Conservation (phyloP, 2,329 filamentous ascomycete species). For the Chaetomiaceae sp. region DNA sequence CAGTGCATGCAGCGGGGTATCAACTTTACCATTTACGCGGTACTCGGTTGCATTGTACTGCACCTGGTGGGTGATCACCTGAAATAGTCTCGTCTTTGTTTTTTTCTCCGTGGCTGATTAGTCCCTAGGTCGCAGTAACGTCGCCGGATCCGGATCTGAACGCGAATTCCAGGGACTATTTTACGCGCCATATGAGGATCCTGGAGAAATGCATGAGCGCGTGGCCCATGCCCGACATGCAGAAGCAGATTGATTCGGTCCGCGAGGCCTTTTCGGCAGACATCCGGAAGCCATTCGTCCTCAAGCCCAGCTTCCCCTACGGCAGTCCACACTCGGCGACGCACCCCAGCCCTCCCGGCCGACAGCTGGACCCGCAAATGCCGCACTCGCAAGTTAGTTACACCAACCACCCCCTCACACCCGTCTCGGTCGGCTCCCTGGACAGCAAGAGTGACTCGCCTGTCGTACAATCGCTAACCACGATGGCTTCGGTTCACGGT, state of each 20-base stretch:
- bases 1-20: slow-evolving; percentile 91
- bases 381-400: slow-evolving; percentile 62
- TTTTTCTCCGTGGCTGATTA: slow-evolving; percentile 13
- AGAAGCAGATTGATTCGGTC: slow-evolving; percentile 83
- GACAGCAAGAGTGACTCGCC: slow-evolving; percentile 71
- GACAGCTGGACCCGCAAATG: slow-evolving; percentile 50
- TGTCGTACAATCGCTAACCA: slow-evolving; percentile 64
- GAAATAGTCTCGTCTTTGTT: neutral
- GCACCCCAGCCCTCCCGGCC: slow-evolving; percentile 59
- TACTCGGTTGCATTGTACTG: slow-evolving; percentile 86
- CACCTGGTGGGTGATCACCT: slow-evolving; percentile 68
- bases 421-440: slow-evolving; percentile 67
- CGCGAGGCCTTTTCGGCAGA: slow-evolving; percentile 90
- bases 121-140: slow-evolving; percentile 76
- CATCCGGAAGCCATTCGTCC: slow-evolving; percentile 74
- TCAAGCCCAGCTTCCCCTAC: slow-evolving; percentile 84
- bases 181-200: slow-evolving; percentile 89
- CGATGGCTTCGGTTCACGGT: slow-evolving; percentile 59
- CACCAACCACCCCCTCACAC: slow-evolving; percentile 71
- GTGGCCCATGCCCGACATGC: slow-evolving; percentile 86
- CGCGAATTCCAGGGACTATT: slow-evolving; percentile 78
- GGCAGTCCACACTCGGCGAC: slow-evolving; percentile 67
- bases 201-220: slow-evolving; percentile 77
- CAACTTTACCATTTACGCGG: slow-evolving; percentile 91
- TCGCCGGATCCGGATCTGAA: slow-evolving; percentile 89